A percentile compares a stretch with the other conserved stretches of the same genome.
phyloP scores from a whole-genome alignment of 2,329 filamentous ascomycete species.

The Colletotrichum gigasporum region DNA sequence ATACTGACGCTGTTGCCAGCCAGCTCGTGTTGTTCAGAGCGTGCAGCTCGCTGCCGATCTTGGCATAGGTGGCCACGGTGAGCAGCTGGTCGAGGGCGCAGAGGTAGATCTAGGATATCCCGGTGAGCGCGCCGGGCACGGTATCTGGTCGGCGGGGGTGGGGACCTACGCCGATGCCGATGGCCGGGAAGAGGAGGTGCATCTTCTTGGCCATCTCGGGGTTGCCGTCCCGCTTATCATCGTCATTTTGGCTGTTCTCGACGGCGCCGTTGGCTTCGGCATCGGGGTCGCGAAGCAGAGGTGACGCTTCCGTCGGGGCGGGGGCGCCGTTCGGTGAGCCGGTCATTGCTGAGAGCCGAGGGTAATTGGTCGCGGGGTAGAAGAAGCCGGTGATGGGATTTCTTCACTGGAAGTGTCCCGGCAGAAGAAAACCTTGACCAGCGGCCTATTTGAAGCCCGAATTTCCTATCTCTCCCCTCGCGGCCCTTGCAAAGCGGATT shows the following conservation, averaged over 20 bases:
- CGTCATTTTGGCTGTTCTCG: background rate
- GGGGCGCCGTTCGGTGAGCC: slow-evolving; percentile 13
- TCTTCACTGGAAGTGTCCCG: background rate
- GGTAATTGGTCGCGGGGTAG: background rate
- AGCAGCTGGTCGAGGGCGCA: slow-evolving; percentile 81
- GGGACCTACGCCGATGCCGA: slow-evolving; percentile 47
- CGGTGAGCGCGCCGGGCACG: background rate
- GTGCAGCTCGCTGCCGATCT: slow-evolving; percentile 79
- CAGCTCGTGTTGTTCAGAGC: slow-evolving; percentile 80
- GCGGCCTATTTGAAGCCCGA: background rate
- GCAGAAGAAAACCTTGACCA: background rate
- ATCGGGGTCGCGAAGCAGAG: slow-evolving; percentile 35
- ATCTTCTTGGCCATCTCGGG: slow-evolving; percentile 46
- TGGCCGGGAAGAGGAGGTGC: slow-evolving; percentile 47
- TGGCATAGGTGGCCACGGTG: slow-evolving; percentile 80
- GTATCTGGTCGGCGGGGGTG: background rate
- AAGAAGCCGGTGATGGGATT: background rate
- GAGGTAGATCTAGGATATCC: slow-evolving; percentile 68
- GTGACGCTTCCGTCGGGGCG: slow-evolving; percentile 37
- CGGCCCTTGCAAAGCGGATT: background rate
- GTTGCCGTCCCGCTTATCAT: slow-evolving; percentile 32
- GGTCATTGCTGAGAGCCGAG: background rate
- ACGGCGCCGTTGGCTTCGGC: slow-evolving; percentile 6
- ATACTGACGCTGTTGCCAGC: slow-evolving; percentile 65
- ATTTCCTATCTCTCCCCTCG: background rate